These are phyloP conservation scores for Saccharomycopsis schoenii DNA, from an alignment of 805 yeast genomes.

Conservation along the genomic window DNA sequence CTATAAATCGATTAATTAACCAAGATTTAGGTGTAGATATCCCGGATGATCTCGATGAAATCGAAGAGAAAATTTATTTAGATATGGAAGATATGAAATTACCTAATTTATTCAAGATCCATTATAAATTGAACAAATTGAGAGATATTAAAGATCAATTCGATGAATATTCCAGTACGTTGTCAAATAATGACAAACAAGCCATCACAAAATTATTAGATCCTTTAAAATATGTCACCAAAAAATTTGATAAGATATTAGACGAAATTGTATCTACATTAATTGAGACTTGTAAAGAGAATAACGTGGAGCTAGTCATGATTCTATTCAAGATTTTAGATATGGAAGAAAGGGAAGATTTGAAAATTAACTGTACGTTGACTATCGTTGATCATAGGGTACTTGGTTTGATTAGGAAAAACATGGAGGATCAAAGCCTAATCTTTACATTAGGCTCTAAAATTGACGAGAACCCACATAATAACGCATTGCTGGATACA, in stretches of 20 bases:
- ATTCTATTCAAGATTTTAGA: constrained; percentile 72
- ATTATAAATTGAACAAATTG: constrained; percentile 57
- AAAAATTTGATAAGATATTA: constrained; percentile 55
- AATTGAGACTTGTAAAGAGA: constrained; percentile 64
- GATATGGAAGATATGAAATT: constrained; percentile 34
- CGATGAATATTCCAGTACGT: constrained; percentile 38
- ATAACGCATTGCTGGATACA: background rate
- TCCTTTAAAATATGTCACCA: constrained; percentile 37
- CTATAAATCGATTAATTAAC: constrained; percentile 45
- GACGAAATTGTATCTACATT: constrained; percentile 56
- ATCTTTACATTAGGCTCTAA: constrained; percentile 15
- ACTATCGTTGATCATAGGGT: constrained; percentile 24
- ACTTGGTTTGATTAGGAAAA: constrained; percentile 15
- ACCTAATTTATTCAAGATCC: constrained; percentile 54
- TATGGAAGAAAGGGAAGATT: constrained; percentile 70
- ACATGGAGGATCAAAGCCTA: constrained; percentile 19
- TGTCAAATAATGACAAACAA: constrained; percentile 52
- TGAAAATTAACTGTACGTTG: constrained; percentile 34
- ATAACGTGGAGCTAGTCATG: constrained; percentile 56
- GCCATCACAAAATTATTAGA: constrained; percentile 50
- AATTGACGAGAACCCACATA: constrained; percentile 10
- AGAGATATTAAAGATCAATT: constrained; percentile 76
- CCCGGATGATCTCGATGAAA: constrained; percentile 24
- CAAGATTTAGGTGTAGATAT: constrained; percentile 23
- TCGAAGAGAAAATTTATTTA: constrained; percentile 20